A percentile compares a stretch with the other conserved stretches of the same genome.
Evolutionary conservation across 495 filamentous ascomycete genomes (phyloP).

Genomic region (Pyrenula massariospora): DNA sequence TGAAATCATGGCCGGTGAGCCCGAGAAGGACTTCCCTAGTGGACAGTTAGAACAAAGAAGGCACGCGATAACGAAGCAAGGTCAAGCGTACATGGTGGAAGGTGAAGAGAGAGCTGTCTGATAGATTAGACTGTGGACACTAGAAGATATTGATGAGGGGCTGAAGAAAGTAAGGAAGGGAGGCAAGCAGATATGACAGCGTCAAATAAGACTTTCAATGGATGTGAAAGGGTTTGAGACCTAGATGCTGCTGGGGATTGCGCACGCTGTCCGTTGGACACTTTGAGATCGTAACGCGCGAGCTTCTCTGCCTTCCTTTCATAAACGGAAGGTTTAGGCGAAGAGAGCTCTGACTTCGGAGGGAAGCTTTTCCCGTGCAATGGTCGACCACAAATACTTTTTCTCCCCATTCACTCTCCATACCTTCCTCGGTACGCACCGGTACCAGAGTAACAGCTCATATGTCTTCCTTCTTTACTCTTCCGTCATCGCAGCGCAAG

Average conservation of each 20-base stretch:
- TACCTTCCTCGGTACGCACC: too few relatives aligned
- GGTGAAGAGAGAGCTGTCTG: too few relatives aligned
- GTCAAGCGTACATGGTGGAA: constrained; percentile 3
- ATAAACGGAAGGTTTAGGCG: background rate
- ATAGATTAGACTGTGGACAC: too few relatives aligned
- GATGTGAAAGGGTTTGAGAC: too few relatives aligned
- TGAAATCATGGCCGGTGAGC: constrained; percentile 98
- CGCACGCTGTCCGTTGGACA: background rate
- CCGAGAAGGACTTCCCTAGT: constrained; percentile 93
- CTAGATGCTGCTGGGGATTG: background rate
- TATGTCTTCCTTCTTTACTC: constrained; percentile 84
- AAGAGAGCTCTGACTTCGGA: background rate
- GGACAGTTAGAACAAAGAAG: too few relatives aligned
- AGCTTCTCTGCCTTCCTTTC: background rate
- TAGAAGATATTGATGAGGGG: too few relatives aligned
- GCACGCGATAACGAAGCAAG: too few relatives aligned
- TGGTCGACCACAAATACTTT: background rate
- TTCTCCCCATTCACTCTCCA: too few relatives aligned
- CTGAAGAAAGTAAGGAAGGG: too few relatives aligned
- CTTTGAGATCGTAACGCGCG: background rate
- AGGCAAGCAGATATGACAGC: too few relatives aligned
- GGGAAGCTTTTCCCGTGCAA: background rate
- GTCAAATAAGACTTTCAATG: too few relatives aligned
- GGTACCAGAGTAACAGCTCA: too few relatives aligned
- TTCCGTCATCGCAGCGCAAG: constrained; percentile 68